A percentile compares a stretch with the other conserved stretches of the same genome.
phyloP scores from a whole-genome alignment of 306 rosid species.

The Sphenostylis stenocarpa region DNA sequence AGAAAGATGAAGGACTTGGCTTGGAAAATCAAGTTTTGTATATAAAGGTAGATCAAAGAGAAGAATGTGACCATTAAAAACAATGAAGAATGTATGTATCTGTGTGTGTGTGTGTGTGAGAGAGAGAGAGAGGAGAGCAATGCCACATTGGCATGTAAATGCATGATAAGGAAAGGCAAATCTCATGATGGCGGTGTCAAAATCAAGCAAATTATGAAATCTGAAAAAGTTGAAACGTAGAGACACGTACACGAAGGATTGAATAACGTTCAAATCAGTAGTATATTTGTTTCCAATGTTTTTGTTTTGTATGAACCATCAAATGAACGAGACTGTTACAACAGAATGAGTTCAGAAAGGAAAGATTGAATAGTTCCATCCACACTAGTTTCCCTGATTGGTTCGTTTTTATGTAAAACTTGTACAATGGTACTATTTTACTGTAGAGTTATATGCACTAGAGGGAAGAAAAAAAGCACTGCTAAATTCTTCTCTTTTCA shows the following conservation, averaged over 20 bases:
- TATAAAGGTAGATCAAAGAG: slow-evolving; percentile 37
- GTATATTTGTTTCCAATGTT: slow-evolving; percentile 33
- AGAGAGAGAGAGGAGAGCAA: slow-evolving; percentile 9
- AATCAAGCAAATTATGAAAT: slow-evolving; percentile 76
- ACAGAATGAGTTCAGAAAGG: slow-evolving; percentile 55
- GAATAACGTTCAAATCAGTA: slow-evolving; percentile 16
- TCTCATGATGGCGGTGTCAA: slow-evolving; percentile 92
- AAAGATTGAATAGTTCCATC: slow-evolving; percentile 54
- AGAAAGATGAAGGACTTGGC: slow-evolving; percentile 31
- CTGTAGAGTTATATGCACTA: neutral
- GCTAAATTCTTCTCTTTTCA: neutral
- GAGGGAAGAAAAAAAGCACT: neutral
- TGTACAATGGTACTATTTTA: slow-evolving; percentile 35
- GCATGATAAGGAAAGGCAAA: slow-evolving; percentile 86
- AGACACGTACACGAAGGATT: slow-evolving; percentile 43
- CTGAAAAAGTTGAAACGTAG: slow-evolving; percentile 57
- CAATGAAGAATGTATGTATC: too few species aligned
- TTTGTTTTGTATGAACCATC: slow-evolving; percentile 35
- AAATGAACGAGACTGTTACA: slow-evolving; percentile 56
- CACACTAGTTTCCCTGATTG: slow-evolving; percentile 33
- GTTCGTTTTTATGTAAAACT: slow-evolving; percentile 42
- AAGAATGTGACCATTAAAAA: slow-evolving; percentile 31
- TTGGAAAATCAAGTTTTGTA: slow-evolving; percentile 43
- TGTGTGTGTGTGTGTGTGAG: too few species aligned
- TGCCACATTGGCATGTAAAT: slow-evolving; percentile 49